Evolutionary conservation across 345 rosid species (phyloP).

Genomic region (Toxicodendron radicans): DNA sequence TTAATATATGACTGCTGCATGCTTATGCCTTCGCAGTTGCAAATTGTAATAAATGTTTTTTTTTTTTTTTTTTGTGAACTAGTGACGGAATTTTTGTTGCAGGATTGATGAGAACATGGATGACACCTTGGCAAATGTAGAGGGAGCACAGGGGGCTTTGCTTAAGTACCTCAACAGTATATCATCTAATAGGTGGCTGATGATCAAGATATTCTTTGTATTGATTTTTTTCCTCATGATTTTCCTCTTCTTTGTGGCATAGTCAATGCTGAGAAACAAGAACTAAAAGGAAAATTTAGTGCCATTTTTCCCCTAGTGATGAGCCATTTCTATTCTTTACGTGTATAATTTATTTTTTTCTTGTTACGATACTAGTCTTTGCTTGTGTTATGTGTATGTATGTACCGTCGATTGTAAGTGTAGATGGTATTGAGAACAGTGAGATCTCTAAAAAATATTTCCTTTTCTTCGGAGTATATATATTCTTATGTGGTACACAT

Average conservation of each 20-base stretch:
- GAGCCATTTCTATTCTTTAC: too few relatives aligned
- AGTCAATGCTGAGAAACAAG: too few relatives aligned
- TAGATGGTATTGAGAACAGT: conserved; percentile 16
- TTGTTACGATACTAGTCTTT: neutral
- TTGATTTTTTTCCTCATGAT: conserved; percentile 47
- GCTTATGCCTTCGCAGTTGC: neutral
- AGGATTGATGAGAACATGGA: conserved; percentile 58
- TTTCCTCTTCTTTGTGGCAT: conserved; percentile 50
- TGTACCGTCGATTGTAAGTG: conserved; percentile 7
- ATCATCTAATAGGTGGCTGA: conserved; percentile 47
- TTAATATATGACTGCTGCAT: neutral
- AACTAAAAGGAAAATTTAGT: too few relatives aligned
- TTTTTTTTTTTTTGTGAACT: neutral
- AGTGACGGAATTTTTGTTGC: conserved; percentile 17
- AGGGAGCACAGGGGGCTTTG: conserved; percentile 50
- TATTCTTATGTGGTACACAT: too few relatives aligned
- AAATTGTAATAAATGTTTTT: neutral
- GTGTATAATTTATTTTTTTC: neutral
- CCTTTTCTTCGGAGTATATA: too few relatives aligned
- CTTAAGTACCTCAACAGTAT: conserved; percentile 47
- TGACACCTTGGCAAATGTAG: conserved; percentile 40
- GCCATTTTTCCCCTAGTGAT: too few relatives aligned
- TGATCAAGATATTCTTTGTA: conserved; percentile 51
- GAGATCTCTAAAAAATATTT: neutral
- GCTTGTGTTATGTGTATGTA: conserved; percentile 6